Percentiles rank a stretch among this genome's conserved stretches.
Evolutionary conservation across 306 rosid genomes (phyloP).

Genomic region (Cucurbita argyrosperma): DNA sequence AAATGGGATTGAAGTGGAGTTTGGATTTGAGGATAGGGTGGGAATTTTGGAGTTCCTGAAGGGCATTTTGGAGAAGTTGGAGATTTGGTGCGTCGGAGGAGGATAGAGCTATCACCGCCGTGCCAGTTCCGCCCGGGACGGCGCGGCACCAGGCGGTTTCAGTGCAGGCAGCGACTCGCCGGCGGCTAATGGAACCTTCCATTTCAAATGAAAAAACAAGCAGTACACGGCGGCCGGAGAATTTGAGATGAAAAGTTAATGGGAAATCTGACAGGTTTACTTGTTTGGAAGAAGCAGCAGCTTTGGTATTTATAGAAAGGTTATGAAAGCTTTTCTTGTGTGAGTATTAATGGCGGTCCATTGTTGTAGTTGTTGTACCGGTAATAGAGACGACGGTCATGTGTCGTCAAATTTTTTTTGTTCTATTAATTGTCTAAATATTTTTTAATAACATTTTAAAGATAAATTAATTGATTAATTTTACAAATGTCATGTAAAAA

Average conservation of each 20-base stretch:
- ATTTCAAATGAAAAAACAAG: neutral
- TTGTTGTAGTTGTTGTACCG: neutral
- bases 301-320: neutral
- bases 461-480: no score
- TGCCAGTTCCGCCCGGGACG: conserved; percentile 42
- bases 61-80: conserved; percentile 20
- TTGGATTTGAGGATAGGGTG: conserved; percentile 47
- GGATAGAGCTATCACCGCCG: conserved; percentile 28
- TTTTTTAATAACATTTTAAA: no score
- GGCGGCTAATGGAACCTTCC: neutral
- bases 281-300: neutral
- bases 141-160: conserved; percentile 43
- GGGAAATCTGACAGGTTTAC: neutral
- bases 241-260: neutral
- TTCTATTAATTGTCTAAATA: no score
- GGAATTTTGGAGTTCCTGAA: conserved; percentile 27
- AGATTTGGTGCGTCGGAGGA: conserved; percentile 10
- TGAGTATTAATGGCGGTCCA: neutral
- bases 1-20: conserved; percentile 11
- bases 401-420: no score
- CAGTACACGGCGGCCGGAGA: neutral
- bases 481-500: no score
- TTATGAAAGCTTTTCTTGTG: neutral
- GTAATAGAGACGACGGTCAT: no score
- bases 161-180: conserved; percentile 24